Conservation (phyloP, 805 yeast species). For the Candida awuae region DNA sequence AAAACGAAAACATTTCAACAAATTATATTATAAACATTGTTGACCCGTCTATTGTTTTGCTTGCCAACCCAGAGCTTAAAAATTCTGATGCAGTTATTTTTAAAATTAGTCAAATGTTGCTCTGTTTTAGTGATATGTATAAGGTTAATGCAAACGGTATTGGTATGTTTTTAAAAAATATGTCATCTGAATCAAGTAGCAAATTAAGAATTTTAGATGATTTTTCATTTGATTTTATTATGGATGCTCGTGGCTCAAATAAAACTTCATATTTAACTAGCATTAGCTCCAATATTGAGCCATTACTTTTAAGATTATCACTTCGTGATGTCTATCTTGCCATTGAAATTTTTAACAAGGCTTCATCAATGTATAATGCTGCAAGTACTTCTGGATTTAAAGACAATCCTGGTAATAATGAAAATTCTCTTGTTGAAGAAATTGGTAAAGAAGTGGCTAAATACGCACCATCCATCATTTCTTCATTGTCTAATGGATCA, state of each 20-base stretch:
- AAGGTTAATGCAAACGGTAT: conserved; percentile 66
- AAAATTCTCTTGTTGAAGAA: conserved; percentile 45
- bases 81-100: conserved; percentile 86
- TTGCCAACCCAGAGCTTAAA: conserved; percentile 66
- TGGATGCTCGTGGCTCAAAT: conserved; percentile 65
- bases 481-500: conserved; percentile 37
- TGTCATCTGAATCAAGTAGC: conserved; percentile 57
- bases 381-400: conserved; percentile 13
- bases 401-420: conserved; percentile 8
- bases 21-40: conserved; percentile 62
- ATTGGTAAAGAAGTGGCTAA: conserved; percentile 51
- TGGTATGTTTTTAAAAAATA: conserved; percentile 77
- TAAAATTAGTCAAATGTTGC: conserved; percentile 68
- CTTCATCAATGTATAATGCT: conserved; percentile 43
- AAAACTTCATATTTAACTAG: conserved; percentile 49
- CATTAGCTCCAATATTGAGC: conserved; percentile 68
- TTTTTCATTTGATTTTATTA: conserved; percentile 67
- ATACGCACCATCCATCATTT: conserved; percentile 61
- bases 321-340: conserved; percentile 83
- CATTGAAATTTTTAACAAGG: conserved; percentile 60
- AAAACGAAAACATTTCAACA: too few species aligned
- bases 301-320: conserved; percentile 72
- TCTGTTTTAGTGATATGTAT: conserved; percentile 59
- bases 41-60: conserved; percentile 66
- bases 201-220: conserved; percentile 78